These are phyloP conservation scores for Forsythia suspensa DNA, from an alignment of 257 asterid genomes.

Conservation along the genomic window DNA sequence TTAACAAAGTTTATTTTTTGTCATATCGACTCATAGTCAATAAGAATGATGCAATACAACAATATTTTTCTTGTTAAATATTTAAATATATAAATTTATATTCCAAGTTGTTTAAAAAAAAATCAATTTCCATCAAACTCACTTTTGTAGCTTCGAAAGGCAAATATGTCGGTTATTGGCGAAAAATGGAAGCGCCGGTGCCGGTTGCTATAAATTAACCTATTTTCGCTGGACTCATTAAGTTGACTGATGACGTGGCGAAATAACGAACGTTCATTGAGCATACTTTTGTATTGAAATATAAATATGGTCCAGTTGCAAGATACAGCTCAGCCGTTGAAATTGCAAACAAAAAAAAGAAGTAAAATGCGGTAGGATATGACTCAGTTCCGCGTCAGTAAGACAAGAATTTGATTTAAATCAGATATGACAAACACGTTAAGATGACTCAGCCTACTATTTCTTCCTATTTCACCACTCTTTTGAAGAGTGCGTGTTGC, in stretches of 20 bases:
- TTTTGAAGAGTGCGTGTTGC: neutral
- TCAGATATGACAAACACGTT: conserved; percentile 35
- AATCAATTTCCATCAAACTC: neutral
- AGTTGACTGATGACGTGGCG: conserved; percentile 14
- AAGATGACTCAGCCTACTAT: conserved; percentile 35
- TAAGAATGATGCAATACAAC: neutral
- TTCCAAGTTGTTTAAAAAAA: neutral
- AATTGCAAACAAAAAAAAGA: neutral
- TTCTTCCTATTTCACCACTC: neutral
- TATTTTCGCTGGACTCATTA: neutral
- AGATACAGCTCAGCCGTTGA: conserved; percentile 21
- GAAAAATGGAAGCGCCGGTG: neutral
- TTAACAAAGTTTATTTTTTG: too few relatives aligned
- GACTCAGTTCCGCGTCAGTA: conserved; percentile 56
- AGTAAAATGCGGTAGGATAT: conserved; percentile 33
- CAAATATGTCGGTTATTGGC: neutral
- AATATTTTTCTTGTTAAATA: neutral
- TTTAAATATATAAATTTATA: neutral
- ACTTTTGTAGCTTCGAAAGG: neutral
- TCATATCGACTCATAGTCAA: neutral
- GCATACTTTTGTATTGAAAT: neutral
- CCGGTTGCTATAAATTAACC: neutral
- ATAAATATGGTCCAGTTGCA: neutral
- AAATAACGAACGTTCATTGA: neutral
- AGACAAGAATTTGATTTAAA: neutral